Evolutionary conservation across 1,284 basidiomycete species (phyloP).

Genomic region (Boletus albobrunnescens): DNA sequence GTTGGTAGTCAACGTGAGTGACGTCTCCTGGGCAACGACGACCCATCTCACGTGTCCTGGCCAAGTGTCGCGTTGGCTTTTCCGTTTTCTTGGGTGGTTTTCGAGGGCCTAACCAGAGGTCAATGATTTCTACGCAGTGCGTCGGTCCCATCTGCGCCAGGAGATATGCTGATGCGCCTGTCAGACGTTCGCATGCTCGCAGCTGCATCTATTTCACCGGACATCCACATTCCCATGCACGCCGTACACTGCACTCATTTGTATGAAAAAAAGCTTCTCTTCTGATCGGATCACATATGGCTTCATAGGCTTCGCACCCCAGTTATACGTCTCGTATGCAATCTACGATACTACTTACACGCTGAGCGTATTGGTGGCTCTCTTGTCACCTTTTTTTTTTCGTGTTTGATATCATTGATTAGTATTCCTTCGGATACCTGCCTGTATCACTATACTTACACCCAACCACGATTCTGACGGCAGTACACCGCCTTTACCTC

Average conservation of each 20-base stretch:
- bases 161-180: conserved; percentile 6
- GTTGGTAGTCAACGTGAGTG: conserved; percentile 27
- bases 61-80: conserved; percentile 24
- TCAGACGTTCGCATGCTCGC: conserved; percentile 1
- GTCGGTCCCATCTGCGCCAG: background rate
- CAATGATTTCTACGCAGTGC: conserved; percentile 11
- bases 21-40: background rate
- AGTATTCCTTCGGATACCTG: conserved; percentile 10
- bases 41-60: background rate
- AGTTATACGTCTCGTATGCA: conserved; percentile 10
- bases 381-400: background rate
- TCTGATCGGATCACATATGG: conserved; percentile 18
- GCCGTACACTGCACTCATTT: conserved; percentile 17
- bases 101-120: conserved; percentile 22
- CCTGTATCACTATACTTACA: conserved; percentile 15
- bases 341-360: conserved; percentile 17
- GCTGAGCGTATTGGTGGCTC: background rate
- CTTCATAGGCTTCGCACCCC: too few species aligned
- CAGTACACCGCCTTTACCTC: conserved; percentile 14
- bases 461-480: conserved; percentile 7
- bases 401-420: conserved; percentile 20
- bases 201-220: conserved; percentile 26
- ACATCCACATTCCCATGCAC: conserved; percentile 25
- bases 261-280: conserved; percentile 14
- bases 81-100: conserved; percentile 23